A percentile compares a stretch with the other conserved stretches of the same genome.
These are phyloP conservation scores for Coemansia sp. DNA, from an alignment of 192 early-diverging fungal genomes.

Conservation along the genomic window DNA sequence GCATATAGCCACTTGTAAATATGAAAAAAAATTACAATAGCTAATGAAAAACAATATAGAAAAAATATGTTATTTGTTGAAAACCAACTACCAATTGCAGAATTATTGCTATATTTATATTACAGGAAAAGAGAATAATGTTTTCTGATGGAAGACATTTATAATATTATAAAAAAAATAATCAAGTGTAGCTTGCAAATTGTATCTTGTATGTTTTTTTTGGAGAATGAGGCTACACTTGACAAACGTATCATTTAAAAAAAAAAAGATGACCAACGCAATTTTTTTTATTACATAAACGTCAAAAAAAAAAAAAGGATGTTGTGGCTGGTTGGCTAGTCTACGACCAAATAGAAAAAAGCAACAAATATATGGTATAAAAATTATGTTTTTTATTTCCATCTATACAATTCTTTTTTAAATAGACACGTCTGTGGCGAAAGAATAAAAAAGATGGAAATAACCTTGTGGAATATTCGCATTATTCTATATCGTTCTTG, in stretches of 20 bases:
- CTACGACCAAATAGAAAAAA: neutral
- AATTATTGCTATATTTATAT: no score
- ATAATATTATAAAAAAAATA: no score
- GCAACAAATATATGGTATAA: neutral
- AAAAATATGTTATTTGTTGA: no score
- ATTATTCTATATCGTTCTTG: neutral
- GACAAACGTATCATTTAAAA: constrained; percentile 1
- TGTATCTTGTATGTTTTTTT: neutral
- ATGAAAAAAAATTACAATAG: neutral
- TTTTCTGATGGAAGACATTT: no score
- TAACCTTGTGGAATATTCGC: no score
- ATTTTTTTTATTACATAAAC: neutral
- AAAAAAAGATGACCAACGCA: neutral
- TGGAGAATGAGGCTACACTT: neutral
- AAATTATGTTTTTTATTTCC: neutral
- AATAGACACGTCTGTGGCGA: neutral
- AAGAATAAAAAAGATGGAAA: neutral
- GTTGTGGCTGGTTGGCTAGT: neutral
- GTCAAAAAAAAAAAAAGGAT: constrained; percentile 1
- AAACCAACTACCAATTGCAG: no score
- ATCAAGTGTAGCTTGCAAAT: no score
- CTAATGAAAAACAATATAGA: neutral
- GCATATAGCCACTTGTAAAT: neutral
- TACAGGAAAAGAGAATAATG: no score
- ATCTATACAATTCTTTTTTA: neutral